phyloP scores from a whole-genome alignment of 805 yeast genomes.

The Pachysolen tannophilus region DNA sequence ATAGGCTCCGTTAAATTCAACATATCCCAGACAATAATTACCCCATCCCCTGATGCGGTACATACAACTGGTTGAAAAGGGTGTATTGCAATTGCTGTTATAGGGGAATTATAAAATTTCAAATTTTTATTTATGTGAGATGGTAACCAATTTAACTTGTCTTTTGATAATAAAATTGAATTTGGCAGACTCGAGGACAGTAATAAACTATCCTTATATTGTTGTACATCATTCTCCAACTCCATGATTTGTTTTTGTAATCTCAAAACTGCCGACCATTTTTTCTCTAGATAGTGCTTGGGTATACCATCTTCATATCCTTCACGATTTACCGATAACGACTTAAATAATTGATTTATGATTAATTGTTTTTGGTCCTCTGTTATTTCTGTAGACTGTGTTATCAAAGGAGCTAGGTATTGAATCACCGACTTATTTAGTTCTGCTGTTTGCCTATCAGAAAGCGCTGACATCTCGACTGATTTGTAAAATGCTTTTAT shows the following conservation, averaged over 20 bases:
- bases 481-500: too few species aligned
- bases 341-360: constrained; percentile 4
- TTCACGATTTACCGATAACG: constrained; percentile 6
- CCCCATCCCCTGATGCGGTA: constrained; percentile 67
- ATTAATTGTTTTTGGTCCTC: not conserved
- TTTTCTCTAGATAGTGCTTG: constrained; percentile 47
- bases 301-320: constrained; percentile 13
- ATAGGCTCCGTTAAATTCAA: constrained; percentile 54
- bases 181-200: constrained; percentile 10
- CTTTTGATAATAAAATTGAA: constrained; percentile 11
- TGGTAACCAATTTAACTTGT: constrained; percentile 58
- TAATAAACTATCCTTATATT: constrained; percentile 35
- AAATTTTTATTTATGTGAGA: constrained; percentile 32
- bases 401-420: constrained; percentile 17
- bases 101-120: constrained; percentile 40
- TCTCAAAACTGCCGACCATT: constrained; percentile 82
- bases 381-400: not conserved
- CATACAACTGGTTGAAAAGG: constrained; percentile 62
- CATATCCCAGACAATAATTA: constrained; percentile 64
- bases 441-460: constrained; percentile 26
- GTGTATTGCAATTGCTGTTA: constrained; percentile 63
- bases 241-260: constrained; percentile 69
- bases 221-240: constrained; percentile 50
- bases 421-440: constrained; percentile 28
- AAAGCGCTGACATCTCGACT: constrained; percentile 16